Conservation (phyloP, 345 rosid genomes). For the Viola odorata region DNA sequence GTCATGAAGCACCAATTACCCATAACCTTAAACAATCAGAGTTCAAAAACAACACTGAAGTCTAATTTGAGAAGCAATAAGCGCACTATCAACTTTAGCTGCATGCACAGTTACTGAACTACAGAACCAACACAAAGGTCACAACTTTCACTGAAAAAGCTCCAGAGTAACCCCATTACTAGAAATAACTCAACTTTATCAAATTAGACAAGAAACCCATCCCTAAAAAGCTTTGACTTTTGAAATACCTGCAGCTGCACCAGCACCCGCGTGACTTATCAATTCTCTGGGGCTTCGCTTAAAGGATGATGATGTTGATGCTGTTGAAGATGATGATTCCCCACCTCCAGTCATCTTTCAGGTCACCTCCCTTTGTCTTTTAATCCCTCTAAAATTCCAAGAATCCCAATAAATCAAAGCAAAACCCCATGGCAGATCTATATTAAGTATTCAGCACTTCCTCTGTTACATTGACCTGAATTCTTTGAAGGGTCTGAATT, state of each 20-base stretch:
- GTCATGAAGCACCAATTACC: conserved; percentile 5
- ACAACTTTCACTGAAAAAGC: background rate
- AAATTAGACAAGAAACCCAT: conserved; percentile 6
- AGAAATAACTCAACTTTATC: background rate
- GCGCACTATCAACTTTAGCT: background rate
- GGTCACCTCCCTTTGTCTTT: background rate
- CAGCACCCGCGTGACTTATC: conserved; percentile 60
- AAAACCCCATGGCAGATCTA: conserved; percentile 30
- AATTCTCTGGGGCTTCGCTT: conserved; percentile 36
- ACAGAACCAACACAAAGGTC: background rate
- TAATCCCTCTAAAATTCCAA: conserved; percentile 7
- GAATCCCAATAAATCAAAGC: conserved; percentile 7
- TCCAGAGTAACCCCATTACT: background rate
- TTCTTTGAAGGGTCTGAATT: background rate
- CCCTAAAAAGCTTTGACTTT: conserved; percentile 1
- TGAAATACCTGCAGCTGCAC: conserved; percentile 79
- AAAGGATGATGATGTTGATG: conserved; percentile 15
- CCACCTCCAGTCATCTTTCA: conserved; percentile 44
- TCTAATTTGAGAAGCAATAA: background rate
- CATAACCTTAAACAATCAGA: conserved; percentile 2
- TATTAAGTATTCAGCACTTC: background rate
- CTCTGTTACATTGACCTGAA: conserved; percentile 28
- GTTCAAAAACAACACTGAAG: background rate
- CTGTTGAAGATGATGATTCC: conserved; percentile 13
- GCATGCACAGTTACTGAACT: background rate